A percentile compares a stretch with the other conserved stretches of the same genome.
phyloP scores from a whole-genome alignment of 2,329 filamentous ascomycete species.

The Botrytis cinerea region DNA sequence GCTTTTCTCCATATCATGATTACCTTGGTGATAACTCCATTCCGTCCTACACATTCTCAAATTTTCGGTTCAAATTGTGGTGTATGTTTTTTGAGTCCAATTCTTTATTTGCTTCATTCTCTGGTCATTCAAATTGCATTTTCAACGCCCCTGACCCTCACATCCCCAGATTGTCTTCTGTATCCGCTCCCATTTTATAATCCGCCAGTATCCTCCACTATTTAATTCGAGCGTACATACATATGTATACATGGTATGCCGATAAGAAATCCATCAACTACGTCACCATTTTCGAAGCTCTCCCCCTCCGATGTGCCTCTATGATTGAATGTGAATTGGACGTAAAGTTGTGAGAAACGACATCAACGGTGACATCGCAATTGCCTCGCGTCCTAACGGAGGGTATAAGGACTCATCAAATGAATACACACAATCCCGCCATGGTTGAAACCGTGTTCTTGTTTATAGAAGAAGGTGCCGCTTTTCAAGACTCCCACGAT shows the following conservation, averaged over 20 bases:
- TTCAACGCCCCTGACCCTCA: not conserved
- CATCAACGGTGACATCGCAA: not conserved
- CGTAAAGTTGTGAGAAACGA: not conserved
- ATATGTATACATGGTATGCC: not conserved
- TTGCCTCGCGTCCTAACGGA: not conserved
- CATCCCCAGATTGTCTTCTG: not conserved
- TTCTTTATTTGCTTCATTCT: not conserved
- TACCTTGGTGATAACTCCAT: not conserved
- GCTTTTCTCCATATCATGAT: conserved; percentile 13
- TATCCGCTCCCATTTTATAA: not conserved
- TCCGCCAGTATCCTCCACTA: too few relatives aligned
- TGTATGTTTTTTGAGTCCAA: not conserved
- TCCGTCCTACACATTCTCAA: not conserved
- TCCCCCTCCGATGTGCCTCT: not conserved
- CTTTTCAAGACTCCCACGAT: not conserved
- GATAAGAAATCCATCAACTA: not conserved
- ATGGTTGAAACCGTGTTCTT: not conserved
- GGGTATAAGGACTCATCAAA: not conserved
- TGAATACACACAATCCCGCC: not conserved
- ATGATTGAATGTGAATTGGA: not conserved
- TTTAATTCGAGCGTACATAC: not conserved
- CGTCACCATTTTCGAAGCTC: not conserved
- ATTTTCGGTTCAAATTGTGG: not conserved
- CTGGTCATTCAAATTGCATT: not conserved
- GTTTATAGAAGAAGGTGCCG: not conserved